Evolutionary conservation across 169 alveolate genomes (phyloP).

Genomic region (Eimeria acervulina): DNA sequence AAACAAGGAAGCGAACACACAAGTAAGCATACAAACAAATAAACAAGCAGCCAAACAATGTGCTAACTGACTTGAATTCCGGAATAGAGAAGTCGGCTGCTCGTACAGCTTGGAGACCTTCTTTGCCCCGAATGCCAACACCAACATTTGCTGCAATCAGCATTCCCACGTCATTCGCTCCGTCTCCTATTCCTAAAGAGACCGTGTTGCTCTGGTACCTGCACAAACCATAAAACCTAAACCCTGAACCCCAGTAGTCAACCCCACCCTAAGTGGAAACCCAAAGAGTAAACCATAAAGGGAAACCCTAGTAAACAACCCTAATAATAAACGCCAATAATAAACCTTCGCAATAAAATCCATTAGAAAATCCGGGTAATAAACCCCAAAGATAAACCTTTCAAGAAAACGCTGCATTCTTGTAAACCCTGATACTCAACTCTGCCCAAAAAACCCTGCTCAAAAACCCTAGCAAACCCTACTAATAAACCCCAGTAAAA

Average conservation of each 20-base stretch:
- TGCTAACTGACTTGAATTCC: constrained; percentile 89
- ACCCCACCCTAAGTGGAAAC: too few relatives aligned
- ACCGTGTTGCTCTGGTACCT: constrained; percentile 82
- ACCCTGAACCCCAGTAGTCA: background rate
- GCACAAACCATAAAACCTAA: constrained; percentile 32
- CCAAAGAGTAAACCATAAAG: too few relatives aligned
- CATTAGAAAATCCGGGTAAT: too few relatives aligned
- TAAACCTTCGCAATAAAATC: too few relatives aligned
- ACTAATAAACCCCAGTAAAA: too few relatives aligned
- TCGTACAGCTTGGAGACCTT: constrained; percentile 97
- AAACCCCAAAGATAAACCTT: too few relatives aligned
- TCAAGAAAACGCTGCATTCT: too few relatives aligned
- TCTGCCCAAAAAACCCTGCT: too few relatives aligned
- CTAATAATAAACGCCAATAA: too few relatives aligned
- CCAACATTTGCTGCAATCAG: constrained; percentile 99
- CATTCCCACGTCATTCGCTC: constrained; percentile 99
- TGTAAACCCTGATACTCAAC: too few relatives aligned
- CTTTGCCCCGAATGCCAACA: constrained; percentile 98
- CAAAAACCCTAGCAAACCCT: too few relatives aligned
- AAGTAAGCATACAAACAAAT: background rate
- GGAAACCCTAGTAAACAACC: too few relatives aligned
- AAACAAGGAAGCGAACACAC: background rate
- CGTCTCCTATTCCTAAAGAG: constrained; percentile 95
- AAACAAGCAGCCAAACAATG: background rate
- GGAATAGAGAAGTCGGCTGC: constrained; percentile 95